Base-by-base conservation (phyloP, 257 asterid species). In the Ilex aquifolium region DNA sequence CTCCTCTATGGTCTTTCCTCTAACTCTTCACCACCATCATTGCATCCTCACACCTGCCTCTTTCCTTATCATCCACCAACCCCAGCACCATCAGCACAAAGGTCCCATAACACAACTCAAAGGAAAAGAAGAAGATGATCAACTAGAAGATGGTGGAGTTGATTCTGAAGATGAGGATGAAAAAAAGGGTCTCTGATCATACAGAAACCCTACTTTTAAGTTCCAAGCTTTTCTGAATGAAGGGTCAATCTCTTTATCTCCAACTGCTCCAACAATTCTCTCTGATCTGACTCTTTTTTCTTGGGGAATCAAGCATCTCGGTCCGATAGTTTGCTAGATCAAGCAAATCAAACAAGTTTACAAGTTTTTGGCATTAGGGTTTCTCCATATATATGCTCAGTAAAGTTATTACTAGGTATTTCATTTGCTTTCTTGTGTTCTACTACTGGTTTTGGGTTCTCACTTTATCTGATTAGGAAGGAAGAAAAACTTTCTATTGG, bases 291-390 rank as follows among this genome's bases (percentile, higher is more conserved):
- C 27, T 21, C 27, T 21, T 21, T 21, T 65, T 49, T 66, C 48
- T 27, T 10, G 70, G 83, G 83, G 83, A 78, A 78, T 78, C 77
- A 78, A 78, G 83, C 83, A 29, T 59, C 73, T 42, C 70, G 83
- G 83, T 78, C 83, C 83, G 83, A 74, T 64, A 21, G 27, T 21
- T 21, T 21, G 27, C 27, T 21, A 21, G 27, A 21, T 21, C 27
- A 21, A 21, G 27, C 27, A 21, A 21, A 21, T 21, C 27, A 21
- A 21, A 21, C 27, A 21, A 21, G 27, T 21, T 21, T 21, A 21
- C 27, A 21, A 21, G 27, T 21, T 21, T 21, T 21, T 21, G 27
- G 27, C 27, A 21, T 21, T 21, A 21, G 27, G 27, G 27, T 21
- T 21, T 21, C 27, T 21, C 27, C 27, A 21, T 21, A 21, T 21